Evolutionary conservation across 805 yeast species (phyloP), one percentile per base, ranked within the genome.

Genomic region (Starmerella lactis-condensi): DNA sequence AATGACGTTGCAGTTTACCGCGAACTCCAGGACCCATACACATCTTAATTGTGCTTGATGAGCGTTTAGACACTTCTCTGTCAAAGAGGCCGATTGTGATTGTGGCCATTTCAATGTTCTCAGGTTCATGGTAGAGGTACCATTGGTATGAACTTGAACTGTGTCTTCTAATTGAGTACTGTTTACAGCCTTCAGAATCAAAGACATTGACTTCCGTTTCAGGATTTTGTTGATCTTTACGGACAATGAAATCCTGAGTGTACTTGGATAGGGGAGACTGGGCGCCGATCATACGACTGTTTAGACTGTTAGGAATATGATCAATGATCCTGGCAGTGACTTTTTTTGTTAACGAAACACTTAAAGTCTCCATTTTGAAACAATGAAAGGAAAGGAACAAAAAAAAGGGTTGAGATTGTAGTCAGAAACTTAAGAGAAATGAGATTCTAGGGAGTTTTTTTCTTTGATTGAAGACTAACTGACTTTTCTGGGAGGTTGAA

Each of bases 111-210:
- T 64, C 69, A 30, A 42, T 49, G 39, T 69, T 53, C 11, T 53
- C 45, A 13, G 71, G 69, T 32, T 43, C 54, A 3, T 56, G 51
- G 17, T 58, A 48, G 45, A 69, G 44, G n/a, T 62, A 45, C 75
- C 75, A 69, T 16, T 60, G 59, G 13, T 69, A 68, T 30, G 61
- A 59, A 31, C 56, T 42, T 2, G 64, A 48, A 13, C 67, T 55
- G 37, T 54, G 54, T 29, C 73, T 54, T 49, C 67, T 72, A 43
- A 69, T 53, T n/a, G 67, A 55, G 46, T 61, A 69, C 11, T 57
- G 44, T 37, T 61, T 60, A 17, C 46, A 49, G n/a, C 58, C 58
- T 16, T 66, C 63, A 14, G 50, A 49, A 38, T 60, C 62, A 45
- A 63, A 69, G 1, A 69, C 70, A 40, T 65, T 65, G 28, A 68